Base-by-base conservation (phyloP, 2,329 filamentous ascomycete species). In the Colletotrichum lindemuthianum region DNA sequence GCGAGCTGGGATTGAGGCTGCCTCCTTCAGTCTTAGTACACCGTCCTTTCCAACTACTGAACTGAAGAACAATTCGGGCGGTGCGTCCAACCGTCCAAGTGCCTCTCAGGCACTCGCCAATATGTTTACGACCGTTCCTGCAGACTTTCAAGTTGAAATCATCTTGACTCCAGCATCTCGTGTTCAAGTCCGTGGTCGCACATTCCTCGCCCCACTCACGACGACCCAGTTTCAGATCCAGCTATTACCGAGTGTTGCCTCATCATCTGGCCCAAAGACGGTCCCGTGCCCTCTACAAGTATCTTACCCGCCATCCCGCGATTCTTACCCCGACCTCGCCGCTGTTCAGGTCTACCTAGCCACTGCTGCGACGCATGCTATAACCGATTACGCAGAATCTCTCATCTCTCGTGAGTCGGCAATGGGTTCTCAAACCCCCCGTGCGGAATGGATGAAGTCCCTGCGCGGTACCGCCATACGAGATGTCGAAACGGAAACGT, bases 281-380 rank as follows among this genome's bases (percentile, higher is more conserved):
- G 32, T 64, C 5, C 63, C 60, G 1, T 77, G 76, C 61, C 69
- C 74, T 3, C 72, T 86, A 2, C 73, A 77, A 3, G 57, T 67
- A 5, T 65, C 74, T 13, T 85, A 81, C 66, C 77, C 81, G 0
- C 83, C 83, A 0, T 78, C 78, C 54, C 71, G 73, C 10, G 78
- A 82, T 32, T 74, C 76, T 6, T 86, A 85, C 66, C 77, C 80
- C 0, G 77, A 78, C 66, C 72, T 82, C 13, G 66, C 70, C 9
- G 80, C 82, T 39, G 76, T 85, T 6, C 73, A 76, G 11, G 78
- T 79, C 67, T 86, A 86, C 70, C 68, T 86, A 8, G 73, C 77
- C 59, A 78, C 77, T 15, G 79, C 81, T 11, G 75, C 79, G 8
- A 70, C 76, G 32, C 81, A 78, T 48, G 74, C 76, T 45, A 73